Percentiles rank a stretch among this genome's conserved stretches.
phyloP scores from a whole-genome alignment of 148 eudicot genomes.

The Vaccinium darrowii region DNA sequence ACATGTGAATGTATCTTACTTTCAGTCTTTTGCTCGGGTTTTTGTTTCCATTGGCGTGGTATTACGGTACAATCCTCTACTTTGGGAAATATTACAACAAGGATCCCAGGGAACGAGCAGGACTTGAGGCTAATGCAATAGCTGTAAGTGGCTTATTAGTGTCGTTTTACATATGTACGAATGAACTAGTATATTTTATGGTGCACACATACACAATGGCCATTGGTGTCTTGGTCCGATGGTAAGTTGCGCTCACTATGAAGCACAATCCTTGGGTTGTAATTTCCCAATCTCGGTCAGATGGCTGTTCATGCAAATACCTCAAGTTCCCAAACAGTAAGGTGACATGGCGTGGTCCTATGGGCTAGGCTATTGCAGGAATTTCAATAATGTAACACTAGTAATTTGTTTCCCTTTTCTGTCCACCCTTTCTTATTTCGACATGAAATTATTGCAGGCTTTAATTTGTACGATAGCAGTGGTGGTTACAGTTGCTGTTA shows the following conservation, averaged over 20 bases:
- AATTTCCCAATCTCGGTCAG: neutral
- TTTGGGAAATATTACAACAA: constrained; percentile 55
- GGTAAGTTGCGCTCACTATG: neutral
- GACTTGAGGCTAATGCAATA: constrained; percentile 59
- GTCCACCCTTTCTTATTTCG: neutral
- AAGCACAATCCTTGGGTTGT: neutral
- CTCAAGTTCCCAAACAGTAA: neutral
- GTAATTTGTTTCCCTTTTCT: neutral
- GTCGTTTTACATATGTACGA: neutral
- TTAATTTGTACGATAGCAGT: constrained; percentile 40
- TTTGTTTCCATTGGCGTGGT: constrained; percentile 63
- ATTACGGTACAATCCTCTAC: constrained; percentile 62
- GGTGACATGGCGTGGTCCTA: neutral
- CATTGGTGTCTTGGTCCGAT: neutral
- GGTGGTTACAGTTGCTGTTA: constrained; percentile 34
- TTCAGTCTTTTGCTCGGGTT: constrained; percentile 65
- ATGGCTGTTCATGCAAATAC: neutral
- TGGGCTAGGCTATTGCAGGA: neutral
- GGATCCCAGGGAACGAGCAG: constrained; percentile 76
- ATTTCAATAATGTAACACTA: neutral
- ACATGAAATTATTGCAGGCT: constrained; percentile 38
- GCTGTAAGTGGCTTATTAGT: constrained; percentile 45
- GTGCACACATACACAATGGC: neutral
- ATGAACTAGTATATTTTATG: neutral
- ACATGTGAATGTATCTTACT: constrained; percentile 11